Conservation (phyloP, 2,329 filamentous ascomycete genomes). For the Ceratocystis ficicola region DNA sequence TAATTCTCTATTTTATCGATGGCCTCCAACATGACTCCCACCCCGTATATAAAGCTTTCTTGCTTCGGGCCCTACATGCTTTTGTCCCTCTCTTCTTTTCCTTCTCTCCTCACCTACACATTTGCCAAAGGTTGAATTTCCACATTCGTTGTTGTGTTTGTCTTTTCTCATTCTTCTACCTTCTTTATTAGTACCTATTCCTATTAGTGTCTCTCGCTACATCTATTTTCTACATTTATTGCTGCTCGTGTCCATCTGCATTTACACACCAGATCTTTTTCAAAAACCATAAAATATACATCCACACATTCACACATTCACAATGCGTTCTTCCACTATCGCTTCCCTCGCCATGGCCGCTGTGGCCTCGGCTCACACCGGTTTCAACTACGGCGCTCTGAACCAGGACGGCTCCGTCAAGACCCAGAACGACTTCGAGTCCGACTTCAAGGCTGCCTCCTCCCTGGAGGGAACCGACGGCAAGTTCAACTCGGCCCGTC, state of each 20-base stretch:
- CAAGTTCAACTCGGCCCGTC: conserved; percentile 53
- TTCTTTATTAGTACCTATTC: conserved; percentile 13
- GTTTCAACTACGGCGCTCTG: conserved; percentile 62
- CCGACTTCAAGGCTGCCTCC: conserved; percentile 55
- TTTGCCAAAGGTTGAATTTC: conserved; percentile 11
- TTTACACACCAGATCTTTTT: conserved; percentile 7
- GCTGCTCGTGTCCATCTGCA: not conserved
- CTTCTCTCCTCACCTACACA: conserved; percentile 2
- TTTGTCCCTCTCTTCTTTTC: conserved; percentile 2
- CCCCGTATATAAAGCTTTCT: conserved; percentile 9
- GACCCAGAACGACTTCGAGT: conserved; percentile 52
- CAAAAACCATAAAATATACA: conserved; percentile 7
- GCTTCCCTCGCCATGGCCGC: conserved; percentile 17
- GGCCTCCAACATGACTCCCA: not conserved
- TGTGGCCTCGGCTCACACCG: conserved; percentile 36
- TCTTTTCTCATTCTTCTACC: not conserved
- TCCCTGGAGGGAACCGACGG: conserved; percentile 50
- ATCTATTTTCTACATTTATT: conserved; percentile 10
- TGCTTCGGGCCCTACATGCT: not conserved
- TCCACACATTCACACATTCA: conserved; percentile 10
- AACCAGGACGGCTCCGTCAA: conserved; percentile 50
- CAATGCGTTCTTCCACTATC: conserved; percentile 22
- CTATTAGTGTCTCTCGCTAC: conserved; percentile 13
- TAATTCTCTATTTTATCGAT: not conserved
- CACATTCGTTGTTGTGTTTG: conserved; percentile 11